These are phyloP conservation scores for Talaromyces islandicus DNA, from an alignment of 2,329 filamentous ascomycete genomes.

Conservation along the genomic window DNA sequence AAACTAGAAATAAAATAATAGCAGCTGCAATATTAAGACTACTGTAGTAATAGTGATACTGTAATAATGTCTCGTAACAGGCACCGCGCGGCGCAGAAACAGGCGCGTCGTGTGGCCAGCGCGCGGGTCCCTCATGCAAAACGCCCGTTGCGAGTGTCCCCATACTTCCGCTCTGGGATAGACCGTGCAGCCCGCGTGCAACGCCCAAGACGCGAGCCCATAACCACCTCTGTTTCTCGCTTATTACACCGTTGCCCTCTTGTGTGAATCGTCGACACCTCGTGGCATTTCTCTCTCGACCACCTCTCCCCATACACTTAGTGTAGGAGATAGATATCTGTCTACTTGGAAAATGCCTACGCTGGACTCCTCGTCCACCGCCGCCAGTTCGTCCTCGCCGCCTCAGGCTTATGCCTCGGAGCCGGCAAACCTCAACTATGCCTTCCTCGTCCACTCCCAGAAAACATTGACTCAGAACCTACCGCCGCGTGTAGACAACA, in stretches of 20 bases:
- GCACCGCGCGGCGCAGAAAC: not conserved
- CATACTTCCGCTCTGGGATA: not conserved
- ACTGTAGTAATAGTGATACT: not conserved
- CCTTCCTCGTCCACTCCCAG: slow-evolving; percentile 57
- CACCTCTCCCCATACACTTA: not conserved
- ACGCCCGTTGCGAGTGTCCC: not conserved
- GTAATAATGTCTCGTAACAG: not conserved
- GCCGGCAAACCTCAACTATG: slow-evolving; percentile 37
- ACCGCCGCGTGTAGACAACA: slow-evolving; percentile 54
- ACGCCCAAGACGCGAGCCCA: not conserved
- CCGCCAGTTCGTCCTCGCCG: slow-evolving; percentile 28
- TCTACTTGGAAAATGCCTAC: slow-evolving; percentile 27
- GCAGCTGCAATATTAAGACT: not conserved
- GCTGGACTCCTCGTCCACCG: slow-evolving; percentile 22
- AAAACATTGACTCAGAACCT: slow-evolving; percentile 51
- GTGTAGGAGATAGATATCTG: not conserved
- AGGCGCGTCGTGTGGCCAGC: not conserved
- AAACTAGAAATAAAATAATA: not conserved
- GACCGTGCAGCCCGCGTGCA: not conserved
- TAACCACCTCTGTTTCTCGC: not conserved
- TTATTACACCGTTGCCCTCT: not conserved
- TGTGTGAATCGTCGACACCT: not conserved
- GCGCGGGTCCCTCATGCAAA: not conserved
- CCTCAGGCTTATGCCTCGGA: slow-evolving; percentile 25
- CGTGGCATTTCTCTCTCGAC: slow-evolving; percentile 1